Evolutionary conservation across 305 asterid species (phyloP).

Genomic region (Stenogyne calaminthoides): DNA sequence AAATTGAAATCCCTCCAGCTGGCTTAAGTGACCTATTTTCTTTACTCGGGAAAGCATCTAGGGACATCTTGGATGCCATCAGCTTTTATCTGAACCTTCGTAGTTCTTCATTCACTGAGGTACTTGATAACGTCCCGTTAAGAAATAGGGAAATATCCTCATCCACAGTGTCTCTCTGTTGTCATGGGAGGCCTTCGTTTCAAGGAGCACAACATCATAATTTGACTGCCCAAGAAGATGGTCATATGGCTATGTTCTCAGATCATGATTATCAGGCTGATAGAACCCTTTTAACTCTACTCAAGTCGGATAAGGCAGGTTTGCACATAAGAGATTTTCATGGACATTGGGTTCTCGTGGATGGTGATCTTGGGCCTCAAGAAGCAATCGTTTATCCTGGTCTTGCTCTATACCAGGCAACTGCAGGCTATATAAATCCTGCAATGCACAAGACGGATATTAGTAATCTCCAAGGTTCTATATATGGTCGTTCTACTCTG

Average conservation of each 20-base stretch:
- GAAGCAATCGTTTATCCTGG: conserved; percentile 93
- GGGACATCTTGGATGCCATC: conserved; percentile 83
- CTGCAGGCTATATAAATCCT: conserved; percentile 92
- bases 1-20: conserved; percentile 79
- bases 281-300: conserved; percentile 73
- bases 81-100: conserved; percentile 86
- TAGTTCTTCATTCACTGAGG: conserved; percentile 82
- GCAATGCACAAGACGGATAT: conserved; percentile 74
- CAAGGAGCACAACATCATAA: conserved; percentile 86
- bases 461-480: conserved; percentile 58
- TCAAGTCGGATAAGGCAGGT: conserved; percentile 87
- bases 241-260: conserved; percentile 70
- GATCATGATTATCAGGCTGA: conserved; percentile 90
- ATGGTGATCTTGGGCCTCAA: conserved; percentile 93
- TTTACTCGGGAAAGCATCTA: conserved; percentile 76
- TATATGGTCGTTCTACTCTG: conserved; percentile 79
- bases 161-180: conserved; percentile 77
- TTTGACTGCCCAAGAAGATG: conserved; percentile 78
- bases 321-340: conserved; percentile 82
- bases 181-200: conserved; percentile 90
- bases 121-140: conserved; percentile 88
- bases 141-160: conserved; percentile 86
- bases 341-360: conserved; percentile 91
- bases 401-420: conserved; percentile 91
- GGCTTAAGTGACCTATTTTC: conserved; percentile 72